These are phyloP conservation scores for Corrigiola litoralis DNA, from an alignment of 179 eudicot genomes.

Conservation along the genomic window DNA sequence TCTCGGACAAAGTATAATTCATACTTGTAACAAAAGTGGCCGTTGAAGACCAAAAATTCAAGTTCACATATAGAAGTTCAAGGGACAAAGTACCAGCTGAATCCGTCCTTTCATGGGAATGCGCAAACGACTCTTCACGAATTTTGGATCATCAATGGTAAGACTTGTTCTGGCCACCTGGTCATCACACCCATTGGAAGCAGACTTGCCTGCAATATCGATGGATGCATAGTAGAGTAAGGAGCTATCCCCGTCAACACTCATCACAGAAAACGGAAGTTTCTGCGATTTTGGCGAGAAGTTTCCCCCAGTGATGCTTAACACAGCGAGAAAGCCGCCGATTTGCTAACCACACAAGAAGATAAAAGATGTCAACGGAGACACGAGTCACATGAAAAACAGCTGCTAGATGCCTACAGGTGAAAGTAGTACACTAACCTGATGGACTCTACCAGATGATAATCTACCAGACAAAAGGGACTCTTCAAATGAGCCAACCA, in stretches of 20 bases:
- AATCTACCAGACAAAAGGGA: conserved; percentile 79
- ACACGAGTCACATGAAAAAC: not conserved
- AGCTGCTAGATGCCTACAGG: not conserved
- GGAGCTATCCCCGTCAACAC: conserved; percentile 68
- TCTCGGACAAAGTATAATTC: not conserved
- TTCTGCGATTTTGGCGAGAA: conserved; percentile 79
- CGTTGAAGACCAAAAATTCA: not conserved
- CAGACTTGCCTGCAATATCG: conserved; percentile 47
- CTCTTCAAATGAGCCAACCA: conserved; percentile 90
- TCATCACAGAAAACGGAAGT: conserved; percentile 75
- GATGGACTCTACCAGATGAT: conserved; percentile 39
- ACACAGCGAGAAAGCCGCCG: conserved; percentile 77
- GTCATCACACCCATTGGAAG: conserved; percentile 26
- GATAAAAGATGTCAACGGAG: conserved; percentile 1
- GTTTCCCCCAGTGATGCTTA: conserved; percentile 61
- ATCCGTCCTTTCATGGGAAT: conserved; percentile 81
- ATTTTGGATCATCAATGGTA: conserved; percentile 32
- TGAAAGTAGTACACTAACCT: conserved; percentile 39
- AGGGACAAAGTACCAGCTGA: conserved; percentile 51
- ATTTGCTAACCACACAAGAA: conserved; percentile 43
- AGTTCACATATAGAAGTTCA: not conserved
- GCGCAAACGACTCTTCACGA: conserved; percentile 45
- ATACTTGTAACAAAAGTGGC: not conserved
- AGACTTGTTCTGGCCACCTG: conserved; percentile 25
- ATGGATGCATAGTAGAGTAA: conserved; percentile 71